phyloP scores from a whole-genome alignment of 2,329 filamentous ascomycete genomes.

The Calonectria hawksworthii region DNA sequence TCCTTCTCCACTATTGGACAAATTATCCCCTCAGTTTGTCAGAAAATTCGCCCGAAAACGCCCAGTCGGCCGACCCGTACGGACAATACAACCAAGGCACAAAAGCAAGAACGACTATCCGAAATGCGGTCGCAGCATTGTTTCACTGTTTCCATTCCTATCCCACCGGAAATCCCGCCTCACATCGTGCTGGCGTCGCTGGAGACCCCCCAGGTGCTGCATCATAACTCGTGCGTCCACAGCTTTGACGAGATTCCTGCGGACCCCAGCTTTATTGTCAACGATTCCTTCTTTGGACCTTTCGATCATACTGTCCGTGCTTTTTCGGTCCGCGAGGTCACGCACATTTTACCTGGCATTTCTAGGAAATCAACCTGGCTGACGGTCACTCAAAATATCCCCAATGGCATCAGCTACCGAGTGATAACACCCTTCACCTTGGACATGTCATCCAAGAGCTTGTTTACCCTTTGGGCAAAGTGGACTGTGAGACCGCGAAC shows the following conservation, averaged over 20 bases:
- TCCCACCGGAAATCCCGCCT: neutral
- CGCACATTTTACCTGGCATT: constrained; percentile 53
- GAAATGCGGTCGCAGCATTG: neutral
- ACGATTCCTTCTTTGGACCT: neutral
- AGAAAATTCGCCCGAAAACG: neutral
- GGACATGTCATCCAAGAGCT: constrained; percentile 31
- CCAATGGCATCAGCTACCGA: constrained; percentile 54
- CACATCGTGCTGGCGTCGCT: neutral
- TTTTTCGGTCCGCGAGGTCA: constrained; percentile 37
- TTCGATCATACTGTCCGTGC: neutral
- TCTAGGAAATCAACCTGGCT: constrained; percentile 55
- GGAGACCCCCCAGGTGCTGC: neutral
- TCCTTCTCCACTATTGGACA: neutral
- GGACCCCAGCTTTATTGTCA: neutral
- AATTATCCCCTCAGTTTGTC: neutral
- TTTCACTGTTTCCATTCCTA: neutral
- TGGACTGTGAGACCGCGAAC: constrained; percentile 39
- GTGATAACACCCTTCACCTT: constrained; percentile 48
- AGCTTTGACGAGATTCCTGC: constrained; percentile 3
- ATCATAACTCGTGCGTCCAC: neutral
- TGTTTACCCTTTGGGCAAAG: constrained; percentile 54
- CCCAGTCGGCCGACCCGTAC: neutral
- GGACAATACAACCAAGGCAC: neutral
- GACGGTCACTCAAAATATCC: constrained; percentile 57
- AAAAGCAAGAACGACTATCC: neutral